A percentile compares a stretch with the other conserved stretches of the same genome.
phyloP scores from a whole-genome alignment of 441 rosid genomes.

The Rhodomyrtus psidioides region DNA sequence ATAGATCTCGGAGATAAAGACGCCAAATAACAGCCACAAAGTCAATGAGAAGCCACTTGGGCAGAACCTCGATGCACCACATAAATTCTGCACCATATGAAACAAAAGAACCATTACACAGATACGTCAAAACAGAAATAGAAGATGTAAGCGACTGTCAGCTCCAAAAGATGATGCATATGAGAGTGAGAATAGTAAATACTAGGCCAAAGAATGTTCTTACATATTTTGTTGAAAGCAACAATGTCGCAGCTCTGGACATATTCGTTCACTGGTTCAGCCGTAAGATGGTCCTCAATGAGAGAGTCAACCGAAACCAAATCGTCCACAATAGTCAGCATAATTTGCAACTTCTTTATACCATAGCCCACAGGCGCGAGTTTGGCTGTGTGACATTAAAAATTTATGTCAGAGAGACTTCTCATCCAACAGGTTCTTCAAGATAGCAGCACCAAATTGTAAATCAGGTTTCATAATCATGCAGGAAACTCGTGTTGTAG shows the following conservation, averaged over 20 bases:
- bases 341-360: conserved; percentile 12
- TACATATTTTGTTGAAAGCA: conserved; percentile 11
- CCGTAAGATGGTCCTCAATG: conserved; percentile 4
- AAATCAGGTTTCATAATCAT: too few relatives aligned
- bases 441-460: background rate
- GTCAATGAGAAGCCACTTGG: background rate
- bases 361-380: conserved; percentile 9
- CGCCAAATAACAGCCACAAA: background rate
- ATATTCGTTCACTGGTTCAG: conserved; percentile 1
- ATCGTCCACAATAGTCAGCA: conserved; percentile 11
- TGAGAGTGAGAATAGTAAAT: background rate
- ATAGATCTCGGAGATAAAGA: background rate
- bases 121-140: background rate
- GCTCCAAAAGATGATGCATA: background rate
- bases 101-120: background rate
- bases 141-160: background rate
- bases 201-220: background rate
- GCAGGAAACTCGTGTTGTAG: too few relatives aligned
- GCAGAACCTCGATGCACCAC: background rate
- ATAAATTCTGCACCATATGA: background rate
- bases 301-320: conserved; percentile 7
- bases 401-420: background rate
- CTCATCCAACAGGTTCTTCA: background rate
- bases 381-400: background rate
- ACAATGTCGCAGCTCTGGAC: conserved; percentile 15